Evolutionary conservation across 192 early-diverging fungal genomes (phyloP), one percentile per base, ranked within the genome.

Genomic region (Backusella westeae): DNA sequence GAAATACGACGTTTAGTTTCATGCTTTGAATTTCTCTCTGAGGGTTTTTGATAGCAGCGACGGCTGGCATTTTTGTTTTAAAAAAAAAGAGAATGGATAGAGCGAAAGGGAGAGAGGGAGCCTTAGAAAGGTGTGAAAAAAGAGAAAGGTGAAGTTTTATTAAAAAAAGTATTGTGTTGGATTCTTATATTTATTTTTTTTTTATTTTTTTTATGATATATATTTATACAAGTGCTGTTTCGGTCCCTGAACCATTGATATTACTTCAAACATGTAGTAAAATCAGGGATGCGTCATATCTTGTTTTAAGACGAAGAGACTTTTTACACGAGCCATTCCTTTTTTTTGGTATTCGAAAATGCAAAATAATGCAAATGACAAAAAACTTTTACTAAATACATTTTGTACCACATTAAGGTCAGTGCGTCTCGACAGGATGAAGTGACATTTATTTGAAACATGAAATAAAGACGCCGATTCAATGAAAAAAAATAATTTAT

Each of bases 201-300:
- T 36, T 69, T 36, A 23, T 34, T 38, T 69, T 38, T 39, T 69
- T 69, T 59, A 59, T 0, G 10, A 29, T 59, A 59, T 59, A 29
- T 59, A 59, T 59, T 38, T 38, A 23, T n/a, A 89, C 72, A 46
- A 93, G 84, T 70, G 87, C 83, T 71, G 89, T 83, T 68, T 93
- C 90, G 72, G 91, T 89, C 68, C 91, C 89, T 74, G 87, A 87
- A 77, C 87, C 94, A 75, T 93, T 89, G 66, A 94, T 86, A 80
- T 86, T 86, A 83, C 93, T 90, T 84, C 92, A 89, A 82, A 95
- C 93, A 73, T 92, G 91, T 39, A 10, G 38, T 39, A 9, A 39
- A 39, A 9, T 32, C 32, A 10, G 38, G 38, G 15, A 44, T 44
- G 42, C 15, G 3, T 44, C 42, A 5, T 44, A 14, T 17, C 42